Evolutionary conservation across 192 early-diverging fungal species (phyloP).

Genomic region (Coemansia sp.): DNA sequence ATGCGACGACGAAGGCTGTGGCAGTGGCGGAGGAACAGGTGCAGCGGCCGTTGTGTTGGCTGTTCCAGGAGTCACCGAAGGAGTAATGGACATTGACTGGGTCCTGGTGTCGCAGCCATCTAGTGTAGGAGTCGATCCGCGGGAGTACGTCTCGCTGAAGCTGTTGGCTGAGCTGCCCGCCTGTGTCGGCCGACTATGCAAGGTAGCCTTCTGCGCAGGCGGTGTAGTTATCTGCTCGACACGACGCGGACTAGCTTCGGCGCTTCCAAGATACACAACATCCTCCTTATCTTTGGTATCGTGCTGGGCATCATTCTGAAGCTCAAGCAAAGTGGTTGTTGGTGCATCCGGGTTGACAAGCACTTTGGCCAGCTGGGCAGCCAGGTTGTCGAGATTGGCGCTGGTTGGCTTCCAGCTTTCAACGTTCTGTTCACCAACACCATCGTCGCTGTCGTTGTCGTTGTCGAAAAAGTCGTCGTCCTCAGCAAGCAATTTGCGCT

Average conservation of each 20-base stretch:
- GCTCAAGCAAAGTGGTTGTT: not conserved
- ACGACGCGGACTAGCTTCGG: constrained; percentile 21
- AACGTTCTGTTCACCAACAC: not conserved
- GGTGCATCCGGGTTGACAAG: constrained; percentile 23
- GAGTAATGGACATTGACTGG: not conserved
- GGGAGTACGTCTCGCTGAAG: not conserved
- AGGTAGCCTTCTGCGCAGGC: constrained; percentile 17
- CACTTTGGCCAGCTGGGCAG: constrained; percentile 36
- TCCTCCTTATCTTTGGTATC: constrained; percentile 1
- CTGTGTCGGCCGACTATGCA: constrained; percentile 6
- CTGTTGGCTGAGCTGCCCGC: not conserved
- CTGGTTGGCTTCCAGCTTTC: constrained; percentile 26
- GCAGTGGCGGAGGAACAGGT: not conserved
- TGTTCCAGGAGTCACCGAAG: not conserved
- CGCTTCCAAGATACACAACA: constrained; percentile 7
- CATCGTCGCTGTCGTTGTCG: constrained; percentile 35
- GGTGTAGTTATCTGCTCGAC: constrained; percentile 27
- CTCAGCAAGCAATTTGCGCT: constrained; percentile 22
- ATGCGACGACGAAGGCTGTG: not conserved
- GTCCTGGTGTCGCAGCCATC: constrained; percentile 3
- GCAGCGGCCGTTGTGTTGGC: not conserved
- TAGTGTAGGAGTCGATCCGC: constrained; percentile 3
- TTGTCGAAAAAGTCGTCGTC: constrained; percentile 34
- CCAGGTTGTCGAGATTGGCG: constrained; percentile 38
- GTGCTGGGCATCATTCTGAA: not conserved